Conservation (phyloP, 2,329 filamentous ascomycete genomes). For the Leptographium procerum region DNA sequence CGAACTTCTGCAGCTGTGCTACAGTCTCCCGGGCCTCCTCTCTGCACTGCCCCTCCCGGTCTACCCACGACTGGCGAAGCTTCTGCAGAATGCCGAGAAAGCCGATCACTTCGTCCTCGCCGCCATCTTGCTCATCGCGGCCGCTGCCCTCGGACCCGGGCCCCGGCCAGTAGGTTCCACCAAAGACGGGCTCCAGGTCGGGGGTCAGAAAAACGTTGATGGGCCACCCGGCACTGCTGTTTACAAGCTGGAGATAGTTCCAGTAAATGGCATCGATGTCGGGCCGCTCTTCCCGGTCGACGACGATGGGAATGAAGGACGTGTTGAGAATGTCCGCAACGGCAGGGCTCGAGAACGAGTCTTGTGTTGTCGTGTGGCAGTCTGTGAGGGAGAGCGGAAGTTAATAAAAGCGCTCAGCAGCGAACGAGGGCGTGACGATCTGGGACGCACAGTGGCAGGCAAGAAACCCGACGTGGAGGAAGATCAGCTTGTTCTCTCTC, state of each 20-base stretch:
- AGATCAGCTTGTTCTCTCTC: conserved; percentile 76
- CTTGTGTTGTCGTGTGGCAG: conserved; percentile 83
- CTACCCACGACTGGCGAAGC: conserved; percentile 62
- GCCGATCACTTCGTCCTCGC: conserved; percentile 50
- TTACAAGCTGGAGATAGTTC: conserved; percentile 95
- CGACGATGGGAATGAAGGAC: conserved; percentile 79
- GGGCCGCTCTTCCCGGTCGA: conserved; percentile 88
- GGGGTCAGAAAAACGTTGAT: conserved; percentile 95
- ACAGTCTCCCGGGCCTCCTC: conserved; percentile 77
- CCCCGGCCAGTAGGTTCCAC: conserved; percentile 90
- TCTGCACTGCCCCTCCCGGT: conserved; percentile 72
- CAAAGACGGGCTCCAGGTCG: conserved; percentile 85
- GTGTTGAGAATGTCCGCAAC: conserved; percentile 76
- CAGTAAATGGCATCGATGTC: conserved; percentile 95
- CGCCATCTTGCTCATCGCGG: conserved; percentile 28
- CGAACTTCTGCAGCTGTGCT: conserved; percentile 71
- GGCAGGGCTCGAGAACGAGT: conserved; percentile 76
- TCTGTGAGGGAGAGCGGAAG: conserved; percentile 32
- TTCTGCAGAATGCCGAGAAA: conserved; percentile 78
- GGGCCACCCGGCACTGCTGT: conserved; percentile 83
- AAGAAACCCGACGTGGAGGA: conserved; percentile 88
- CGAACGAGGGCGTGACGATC: not conserved
- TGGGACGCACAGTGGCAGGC: conserved; percentile 69
- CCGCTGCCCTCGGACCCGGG: conserved; percentile 45
- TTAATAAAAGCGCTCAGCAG: not conserved